Conservation (phyloP, 805 yeast genomes). For the Nematodospora valgi region DNA sequence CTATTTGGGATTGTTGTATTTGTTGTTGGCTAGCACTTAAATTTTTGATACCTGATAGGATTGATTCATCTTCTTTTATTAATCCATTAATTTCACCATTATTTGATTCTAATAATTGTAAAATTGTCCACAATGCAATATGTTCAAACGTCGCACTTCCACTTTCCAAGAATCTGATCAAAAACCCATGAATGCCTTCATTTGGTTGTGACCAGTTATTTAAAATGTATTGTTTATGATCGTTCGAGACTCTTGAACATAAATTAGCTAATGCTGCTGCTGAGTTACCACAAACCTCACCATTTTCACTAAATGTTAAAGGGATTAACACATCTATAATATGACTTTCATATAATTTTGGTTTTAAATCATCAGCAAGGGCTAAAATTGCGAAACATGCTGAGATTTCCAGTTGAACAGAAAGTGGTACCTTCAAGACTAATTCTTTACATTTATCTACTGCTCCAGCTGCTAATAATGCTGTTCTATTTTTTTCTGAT, state of each 20-base stretch:
- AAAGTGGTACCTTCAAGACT: conserved; percentile 80
- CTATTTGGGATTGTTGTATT: conserved; percentile 19
- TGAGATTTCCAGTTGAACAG: conserved; percentile 92
- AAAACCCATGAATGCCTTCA: conserved; percentile 83
- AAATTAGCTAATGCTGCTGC: conserved; percentile 97
- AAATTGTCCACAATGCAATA: conserved; percentile 94
- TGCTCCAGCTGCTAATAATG: conserved; percentile 91
- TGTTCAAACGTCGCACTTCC: conserved; percentile 95
- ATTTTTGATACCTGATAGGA: conserved; percentile 52
- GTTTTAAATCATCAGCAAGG: conserved; percentile 89
- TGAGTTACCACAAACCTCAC: conserved; percentile 96
- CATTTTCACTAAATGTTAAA: conserved; percentile 78
- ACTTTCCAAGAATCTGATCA: conserved; percentile 73
- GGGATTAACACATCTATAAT: conserved; percentile 88
- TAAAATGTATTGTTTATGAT: conserved; percentile 70
- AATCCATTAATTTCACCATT: conserved; percentile 57
- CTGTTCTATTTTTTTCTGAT: conserved; percentile 87
- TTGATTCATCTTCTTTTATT: conserved; percentile 52
- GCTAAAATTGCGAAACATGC: conserved; percentile 98
- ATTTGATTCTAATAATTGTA: conserved; percentile 87
- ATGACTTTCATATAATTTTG: conserved; percentile 76
- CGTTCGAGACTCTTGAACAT: conserved; percentile 79
- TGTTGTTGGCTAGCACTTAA: conserved; percentile 40
- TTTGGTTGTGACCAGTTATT: conserved; percentile 75
- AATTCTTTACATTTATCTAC: conserved; percentile 88